Evolutionary conservation across 163 green algal genomes (phyloP).

Genomic region (Chloromonas sp.): DNA sequence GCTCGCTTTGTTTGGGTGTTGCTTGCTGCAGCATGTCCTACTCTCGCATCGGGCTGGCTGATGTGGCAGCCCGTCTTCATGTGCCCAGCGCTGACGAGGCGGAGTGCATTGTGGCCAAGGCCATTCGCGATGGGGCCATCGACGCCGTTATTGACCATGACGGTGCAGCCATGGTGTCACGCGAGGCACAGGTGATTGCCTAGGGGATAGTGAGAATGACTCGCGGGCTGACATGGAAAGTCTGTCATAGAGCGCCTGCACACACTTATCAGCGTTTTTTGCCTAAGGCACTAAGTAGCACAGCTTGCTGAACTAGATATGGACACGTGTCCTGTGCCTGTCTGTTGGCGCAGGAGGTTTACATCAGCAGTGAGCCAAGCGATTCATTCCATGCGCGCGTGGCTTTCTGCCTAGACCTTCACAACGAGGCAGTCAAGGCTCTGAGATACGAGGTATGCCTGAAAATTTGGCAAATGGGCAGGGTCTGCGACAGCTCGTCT

Average conservation of each 20-base stretch:
- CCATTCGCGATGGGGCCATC: conserved; percentile 90
- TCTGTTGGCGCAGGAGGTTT: conserved; percentile 52
- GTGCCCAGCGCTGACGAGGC: conserved; percentile 77
- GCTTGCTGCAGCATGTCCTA: conserved; percentile 66
- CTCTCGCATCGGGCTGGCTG: conserved; percentile 70
- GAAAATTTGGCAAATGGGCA: too few relatives aligned
- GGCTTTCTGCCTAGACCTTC: conserved; percentile 96
- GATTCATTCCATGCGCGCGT: conserved; percentile 92
- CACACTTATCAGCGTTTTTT: too few relatives aligned
- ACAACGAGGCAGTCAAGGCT: conserved; percentile 89
- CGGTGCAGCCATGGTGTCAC: conserved; percentile 52
- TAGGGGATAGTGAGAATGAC: neutral
- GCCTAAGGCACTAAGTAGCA: too few relatives aligned
- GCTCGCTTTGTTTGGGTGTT: too few relatives aligned
- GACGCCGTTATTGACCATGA: conserved; percentile 76
- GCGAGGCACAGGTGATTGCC: conserved; percentile 24
- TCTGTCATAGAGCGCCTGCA: too few relatives aligned
- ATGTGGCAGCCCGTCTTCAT: conserved; percentile 87
- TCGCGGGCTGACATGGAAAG: too few relatives aligned
- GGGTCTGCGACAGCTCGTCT: too few relatives aligned
- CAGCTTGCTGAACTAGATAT: too few relatives aligned
- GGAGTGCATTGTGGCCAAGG: conserved; percentile 94
- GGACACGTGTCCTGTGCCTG: too few relatives aligned
- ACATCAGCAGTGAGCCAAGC: conserved; percentile 71
- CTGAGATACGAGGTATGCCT: conserved; percentile 69